Base-by-base conservation (phyloP, 176 grass and related monocot genomes). In the Musa troglodytarum region DNA sequence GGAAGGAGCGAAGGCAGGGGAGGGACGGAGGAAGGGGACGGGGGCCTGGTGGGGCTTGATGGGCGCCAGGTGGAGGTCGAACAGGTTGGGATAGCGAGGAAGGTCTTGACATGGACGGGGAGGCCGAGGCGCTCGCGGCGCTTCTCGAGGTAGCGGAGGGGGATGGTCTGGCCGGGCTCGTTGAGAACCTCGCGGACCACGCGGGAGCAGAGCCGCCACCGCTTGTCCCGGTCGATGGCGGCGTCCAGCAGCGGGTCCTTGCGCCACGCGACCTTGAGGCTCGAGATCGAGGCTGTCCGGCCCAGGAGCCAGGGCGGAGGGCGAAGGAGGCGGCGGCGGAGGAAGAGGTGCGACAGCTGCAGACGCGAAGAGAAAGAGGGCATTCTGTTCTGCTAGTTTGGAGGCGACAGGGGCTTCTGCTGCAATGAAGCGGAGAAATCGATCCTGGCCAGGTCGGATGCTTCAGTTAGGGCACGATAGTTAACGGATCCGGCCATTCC, bases 171-270 rank as follows among this genome's bases (percentile, higher is more conserved):
- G 65, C 54, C 80, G 9, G 84, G 85, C 16, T 89, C 87, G 74
- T 83, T 78, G 54, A 93, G 90, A 65, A 97, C 93, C 83, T 92
- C 87, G 74, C 86, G 90, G 76, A 97, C 80, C 28, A 97, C 88
- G 63, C 86, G 86, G 29, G 73, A 77, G 73, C 77, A 72, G 66
- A 88, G 81, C 6, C 65, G 52, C 56, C 79, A 80, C 14, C 19
- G 78, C 66, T 83, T 80, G 77, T 88, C 86, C 65, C 81, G 67
- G 10, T 77, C 73, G 65, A 88, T 88, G 63, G 81, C 86, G 52
- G 81, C 72, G 55, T 96, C 87, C 3, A 97, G 86, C 50, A 53
- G 76, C 0, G 17, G 81, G 77, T 97, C 93, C 16, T 83, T 83
- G 72, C 81, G 77, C 94, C 94, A 97, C 0, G 87, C 78, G 0